These are phyloP conservation scores for Colletotrichum eleusines DNA, from an alignment of 2,329 filamentous ascomycete species.

Conservation along the genomic window DNA sequence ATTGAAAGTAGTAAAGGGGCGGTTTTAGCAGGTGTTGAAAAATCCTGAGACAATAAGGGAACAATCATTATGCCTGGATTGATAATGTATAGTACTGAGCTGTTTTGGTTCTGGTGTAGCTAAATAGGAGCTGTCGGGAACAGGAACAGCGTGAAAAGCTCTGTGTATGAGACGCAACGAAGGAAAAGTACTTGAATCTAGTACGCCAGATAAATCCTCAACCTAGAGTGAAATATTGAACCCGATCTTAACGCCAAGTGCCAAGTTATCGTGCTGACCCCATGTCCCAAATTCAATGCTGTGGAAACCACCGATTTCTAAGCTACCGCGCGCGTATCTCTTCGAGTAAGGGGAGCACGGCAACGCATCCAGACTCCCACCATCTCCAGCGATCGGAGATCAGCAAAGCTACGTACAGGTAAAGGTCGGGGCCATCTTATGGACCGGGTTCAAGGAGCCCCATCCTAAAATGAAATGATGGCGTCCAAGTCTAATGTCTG, in stretches of 20 bases:
- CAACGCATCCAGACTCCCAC: neutral
- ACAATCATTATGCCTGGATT: neutral
- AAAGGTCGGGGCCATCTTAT: neutral
- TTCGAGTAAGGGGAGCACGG: neutral
- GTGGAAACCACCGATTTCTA: slow-evolving; percentile 20
- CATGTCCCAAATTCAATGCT: neutral
- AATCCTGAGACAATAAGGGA: too few relatives aligned
- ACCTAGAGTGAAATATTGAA: neutral
- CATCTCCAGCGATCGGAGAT: neutral
- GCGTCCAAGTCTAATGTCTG: neutral
- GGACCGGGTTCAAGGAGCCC: neutral
- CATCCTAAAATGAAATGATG: neutral
- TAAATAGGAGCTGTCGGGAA: too few relatives aligned
- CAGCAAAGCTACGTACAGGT: neutral
- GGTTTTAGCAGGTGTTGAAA: too few relatives aligned
- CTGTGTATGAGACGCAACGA: too few relatives aligned
- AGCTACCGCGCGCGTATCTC: slow-evolving; percentile 34
- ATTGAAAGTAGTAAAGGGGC: neutral
- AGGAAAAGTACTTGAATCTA: neutral
- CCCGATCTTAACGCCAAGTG: neutral
- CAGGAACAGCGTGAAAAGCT: too few relatives aligned
- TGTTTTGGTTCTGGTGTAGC: neutral
- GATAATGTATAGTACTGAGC: neutral
- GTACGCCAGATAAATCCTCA: neutral
- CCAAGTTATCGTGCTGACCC: neutral